Percentiles rank a stretch among this genome's conserved stretches.
phyloP scores from a whole-genome alignment of 176 grass and related monocot genomes.

The Pharus latifolius region DNA sequence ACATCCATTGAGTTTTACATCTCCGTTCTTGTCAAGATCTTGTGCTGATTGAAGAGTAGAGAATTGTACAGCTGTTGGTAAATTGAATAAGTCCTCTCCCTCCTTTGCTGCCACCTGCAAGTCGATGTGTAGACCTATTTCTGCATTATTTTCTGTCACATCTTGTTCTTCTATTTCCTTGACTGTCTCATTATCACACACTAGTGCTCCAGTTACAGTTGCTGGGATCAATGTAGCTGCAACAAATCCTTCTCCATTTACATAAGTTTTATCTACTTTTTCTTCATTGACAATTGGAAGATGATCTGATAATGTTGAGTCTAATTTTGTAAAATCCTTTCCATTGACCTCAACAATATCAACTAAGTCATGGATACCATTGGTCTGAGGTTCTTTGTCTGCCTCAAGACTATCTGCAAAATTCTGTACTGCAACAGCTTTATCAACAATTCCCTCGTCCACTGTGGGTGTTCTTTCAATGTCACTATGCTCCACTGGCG shows the following conservation, averaged over 20 bases:
- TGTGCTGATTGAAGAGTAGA: constrained; percentile 4
- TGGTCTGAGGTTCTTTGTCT: not conserved
- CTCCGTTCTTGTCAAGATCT: constrained; percentile 13
- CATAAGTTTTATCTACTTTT: not conserved
- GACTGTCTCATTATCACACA: not conserved
- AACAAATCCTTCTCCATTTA: not conserved
- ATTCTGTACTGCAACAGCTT: constrained; percentile 2
- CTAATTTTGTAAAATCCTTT: not conserved
- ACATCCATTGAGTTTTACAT: not conserved
- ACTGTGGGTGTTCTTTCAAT: constrained; percentile 14
- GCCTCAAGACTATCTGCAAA: not conserved
- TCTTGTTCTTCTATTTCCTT: constrained; percentile 3
- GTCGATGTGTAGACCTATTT: not conserved
- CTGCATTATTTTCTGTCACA: not conserved
- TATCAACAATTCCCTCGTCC: not conserved
- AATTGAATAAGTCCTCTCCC: not conserved
- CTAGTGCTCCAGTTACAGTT: not conserved
- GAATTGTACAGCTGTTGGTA: not conserved
- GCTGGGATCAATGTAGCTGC: too few relatives aligned
- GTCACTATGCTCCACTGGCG: not conserved
- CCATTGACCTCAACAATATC: not conserved
- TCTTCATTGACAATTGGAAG: constrained; percentile 17
- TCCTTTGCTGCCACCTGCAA: not conserved
- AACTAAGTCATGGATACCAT: not conserved
- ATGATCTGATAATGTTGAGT: not conserved